Base-by-base conservation (phyloP, 2,329 filamentous ascomycete genomes). In the Pseudohalonectria lignicola region DNA sequence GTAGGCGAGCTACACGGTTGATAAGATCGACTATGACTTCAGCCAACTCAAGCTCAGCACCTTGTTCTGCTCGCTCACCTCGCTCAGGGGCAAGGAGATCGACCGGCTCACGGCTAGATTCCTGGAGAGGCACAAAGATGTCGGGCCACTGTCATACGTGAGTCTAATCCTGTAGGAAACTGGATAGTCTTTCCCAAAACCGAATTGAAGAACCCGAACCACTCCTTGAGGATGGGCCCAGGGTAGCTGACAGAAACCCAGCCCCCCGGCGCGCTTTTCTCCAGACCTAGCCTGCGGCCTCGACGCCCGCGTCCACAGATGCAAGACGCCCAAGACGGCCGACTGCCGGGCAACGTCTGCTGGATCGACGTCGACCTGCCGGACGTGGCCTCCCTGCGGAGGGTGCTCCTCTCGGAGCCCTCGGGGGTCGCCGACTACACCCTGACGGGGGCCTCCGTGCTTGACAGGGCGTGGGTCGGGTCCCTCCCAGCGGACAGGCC, bases 291-390 rank as follows among this genome's bases (percentile, higher is more conserved):
- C 39, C 4, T 41, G 39, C 18, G 39, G 39, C 18, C 34, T 41
- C 16, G 39, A 41, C 31, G 39, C 23, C n/a, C 34, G 39, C 2
- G 34, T 35, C 13, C 35, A 36, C 29, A 21, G 39, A 21, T 41
- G 17, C 19, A 18, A 16, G 39, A 37, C 34, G 18, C 19, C 20
- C 32, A 37, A n/a, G 39, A 30, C 28, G 30, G 31, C 13, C 25
- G 29, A 17, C 32, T 38, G n/a, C 36, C 36, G 3, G 3, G 17
- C 10, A 31, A 32, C 4, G 25, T 37, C 12, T 30, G 31, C 11
- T 59, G 56, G 57, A 49, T 60, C 39, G 56, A 60, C 26, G 41
- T 56, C 18, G 58, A 61, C 35, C 39, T 57, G 13, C 53, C 54
- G 25, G 55, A 59, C 13, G 56, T 59, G 9, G 43, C 56, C n/a